Conservation (phyloP, 192 early-diverging fungal species). For the Lunasporangiospora selenospora region DNA sequence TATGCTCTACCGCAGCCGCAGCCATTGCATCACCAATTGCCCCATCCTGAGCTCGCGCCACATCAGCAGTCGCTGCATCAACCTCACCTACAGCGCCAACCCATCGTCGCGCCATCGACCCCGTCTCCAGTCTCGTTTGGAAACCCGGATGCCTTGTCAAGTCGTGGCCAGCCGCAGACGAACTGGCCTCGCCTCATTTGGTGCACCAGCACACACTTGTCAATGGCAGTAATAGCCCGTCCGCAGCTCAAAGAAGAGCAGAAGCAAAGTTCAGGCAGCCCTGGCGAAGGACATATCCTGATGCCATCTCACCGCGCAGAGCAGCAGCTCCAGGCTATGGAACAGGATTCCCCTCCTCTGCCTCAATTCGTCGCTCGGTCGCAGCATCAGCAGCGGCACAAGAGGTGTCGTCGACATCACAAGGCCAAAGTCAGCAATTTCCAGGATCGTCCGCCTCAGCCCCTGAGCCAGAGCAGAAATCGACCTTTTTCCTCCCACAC, state of each 20-base stretch:
- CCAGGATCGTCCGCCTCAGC: too few species aligned
- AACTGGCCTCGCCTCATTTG: not conserved
- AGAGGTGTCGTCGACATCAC: too few species aligned
- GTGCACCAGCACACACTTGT: slow-evolving; percentile 5
- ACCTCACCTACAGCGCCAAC: not conserved
- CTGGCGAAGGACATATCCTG: slow-evolving; percentile 26
- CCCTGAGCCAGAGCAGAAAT: too few species aligned
- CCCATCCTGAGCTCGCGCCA: not conserved
- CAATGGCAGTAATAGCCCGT: slow-evolving; percentile 3
- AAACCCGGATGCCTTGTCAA: not conserved
- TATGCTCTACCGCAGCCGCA: too few species aligned
- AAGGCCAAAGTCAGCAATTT: too few species aligned
- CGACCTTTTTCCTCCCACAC: slow-evolving; percentile 19
- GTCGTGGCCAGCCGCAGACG: not conserved
- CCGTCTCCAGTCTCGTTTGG: too few species aligned
- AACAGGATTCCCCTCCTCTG: too few species aligned
- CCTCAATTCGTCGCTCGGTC: too few species aligned
- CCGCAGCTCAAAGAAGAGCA: slow-evolving; percentile 1
- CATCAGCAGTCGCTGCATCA: not conserved
- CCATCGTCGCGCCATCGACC: not conserved
- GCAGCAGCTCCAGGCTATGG: too few species aligned
- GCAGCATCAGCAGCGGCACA: too few species aligned
- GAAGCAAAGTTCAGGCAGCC: slow-evolving; percentile 29
- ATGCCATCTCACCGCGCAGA: slow-evolving; percentile 1
- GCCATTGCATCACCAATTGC: not conserved